Evolutionary conservation across 2,329 filamentous ascomycete genomes (phyloP).

Genomic region (Geosmithia flava): DNA sequence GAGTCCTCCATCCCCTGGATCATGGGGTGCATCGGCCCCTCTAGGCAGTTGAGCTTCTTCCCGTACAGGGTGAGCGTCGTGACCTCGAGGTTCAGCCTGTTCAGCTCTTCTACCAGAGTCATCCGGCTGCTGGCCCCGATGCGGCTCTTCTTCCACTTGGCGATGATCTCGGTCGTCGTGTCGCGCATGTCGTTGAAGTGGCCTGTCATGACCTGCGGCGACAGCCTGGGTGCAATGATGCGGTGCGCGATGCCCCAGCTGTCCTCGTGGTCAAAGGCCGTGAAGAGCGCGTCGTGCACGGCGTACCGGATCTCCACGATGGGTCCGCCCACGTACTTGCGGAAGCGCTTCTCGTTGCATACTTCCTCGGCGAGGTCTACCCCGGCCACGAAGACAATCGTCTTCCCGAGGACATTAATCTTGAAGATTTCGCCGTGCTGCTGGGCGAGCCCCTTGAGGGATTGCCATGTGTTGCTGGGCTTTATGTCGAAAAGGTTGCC

Average conservation of each 20-base stretch:
- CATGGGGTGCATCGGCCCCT: constrained; percentile 32
- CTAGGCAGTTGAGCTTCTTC: constrained; percentile 32
- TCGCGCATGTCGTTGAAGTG: constrained; percentile 34
- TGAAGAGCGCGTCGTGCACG: constrained; percentile 39
- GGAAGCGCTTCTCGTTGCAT: constrained; percentile 40
- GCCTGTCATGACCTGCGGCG: constrained; percentile 16
- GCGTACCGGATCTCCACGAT: constrained; percentile 37
- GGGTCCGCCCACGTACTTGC: constrained; percentile 39
- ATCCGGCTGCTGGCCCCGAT: constrained; percentile 21
- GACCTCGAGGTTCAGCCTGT: constrained; percentile 39
- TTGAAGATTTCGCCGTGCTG: constrained; percentile 25
- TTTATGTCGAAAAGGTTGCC: constrained; percentile 23
- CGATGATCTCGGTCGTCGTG: constrained; percentile 33
- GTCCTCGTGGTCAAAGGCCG: constrained; percentile 33
- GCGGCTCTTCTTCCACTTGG: constrained; percentile 31
- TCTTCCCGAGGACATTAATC: constrained; percentile 19
- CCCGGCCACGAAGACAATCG: constrained; percentile 31
- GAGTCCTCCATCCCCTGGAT: constrained; percentile 40
- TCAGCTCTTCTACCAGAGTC: constrained; percentile 34
- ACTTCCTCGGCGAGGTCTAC: constrained; percentile 34
- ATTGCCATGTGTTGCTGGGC: constrained; percentile 21
- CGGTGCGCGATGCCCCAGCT: constrained; percentile 38
- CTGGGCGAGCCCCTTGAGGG: constrained; percentile 20
- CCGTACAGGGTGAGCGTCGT: constrained; percentile 37
- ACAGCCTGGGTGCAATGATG: constrained; percentile 34